Percentiles rank a stretch among this genome's conserved stretches.
These are phyloP conservation scores for Tetradesmus lagerheimii DNA, from an alignment of 139 green algal species.

Conservation along the genomic window DNA sequence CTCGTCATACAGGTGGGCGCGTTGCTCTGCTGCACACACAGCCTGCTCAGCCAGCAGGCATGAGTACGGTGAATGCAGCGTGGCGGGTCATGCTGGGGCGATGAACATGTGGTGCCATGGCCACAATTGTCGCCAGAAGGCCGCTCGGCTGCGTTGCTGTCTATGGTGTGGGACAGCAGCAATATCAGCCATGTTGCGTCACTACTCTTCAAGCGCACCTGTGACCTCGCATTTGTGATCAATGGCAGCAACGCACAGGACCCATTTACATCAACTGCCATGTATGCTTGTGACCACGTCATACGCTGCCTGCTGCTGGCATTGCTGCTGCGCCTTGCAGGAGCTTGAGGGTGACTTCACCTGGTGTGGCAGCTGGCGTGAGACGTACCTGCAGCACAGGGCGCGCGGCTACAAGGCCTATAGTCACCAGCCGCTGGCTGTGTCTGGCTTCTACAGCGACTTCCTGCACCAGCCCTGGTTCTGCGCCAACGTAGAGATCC, in stretches of 20 bases:
- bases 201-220: neutral
- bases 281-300: too few relatives aligned
- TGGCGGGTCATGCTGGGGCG: too few relatives aligned
- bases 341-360: neutral
- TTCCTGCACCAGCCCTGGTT: slow-evolving; percentile 92
- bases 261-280: too few relatives aligned
- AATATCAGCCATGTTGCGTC: too few relatives aligned
- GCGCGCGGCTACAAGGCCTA: neutral
- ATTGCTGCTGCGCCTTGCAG: neutral
- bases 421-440: slow-evolving; percentile 25
- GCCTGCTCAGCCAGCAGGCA: neutral
- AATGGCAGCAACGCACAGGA: too few relatives aligned
- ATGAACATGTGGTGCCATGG: too few relatives aligned
- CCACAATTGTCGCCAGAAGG: too few relatives aligned
- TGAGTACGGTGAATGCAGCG: neutral
- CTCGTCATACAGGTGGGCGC: slow-evolving; percentile 80
- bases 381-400: slow-evolving; percentile 63
- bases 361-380: slow-evolving; percentile 68
- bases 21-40: neutral
- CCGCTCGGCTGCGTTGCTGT: too few relatives aligned
- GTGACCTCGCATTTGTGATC: neutral
- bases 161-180: too few relatives aligned
- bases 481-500: slow-evolving; percentile 76
- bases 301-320: neutral
- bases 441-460: slow-evolving; percentile 77